A percentile compares a stretch with the other conserved stretches of the same genome.
These are phyloP conservation scores for Cutaneotrichosporon cyanovorans DNA, from an alignment of 1,284 basidiomycete species.

Conservation along the genomic window DNA sequence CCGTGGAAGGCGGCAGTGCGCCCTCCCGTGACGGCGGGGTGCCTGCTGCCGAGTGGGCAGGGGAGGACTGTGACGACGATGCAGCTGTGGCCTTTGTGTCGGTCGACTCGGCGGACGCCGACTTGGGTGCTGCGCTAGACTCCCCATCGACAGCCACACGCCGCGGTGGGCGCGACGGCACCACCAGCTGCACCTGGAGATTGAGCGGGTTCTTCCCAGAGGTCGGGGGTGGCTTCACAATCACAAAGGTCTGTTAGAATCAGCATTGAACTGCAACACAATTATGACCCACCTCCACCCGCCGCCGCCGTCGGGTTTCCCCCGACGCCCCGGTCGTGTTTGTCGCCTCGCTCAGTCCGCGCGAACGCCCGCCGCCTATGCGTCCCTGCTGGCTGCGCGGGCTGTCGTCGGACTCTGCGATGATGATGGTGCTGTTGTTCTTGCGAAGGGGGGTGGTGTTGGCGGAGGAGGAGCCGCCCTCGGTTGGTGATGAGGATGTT, in stretches of 20 bases:
- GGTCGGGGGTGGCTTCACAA: conserved; percentile 50
- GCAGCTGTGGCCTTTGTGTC: conserved; percentile 1
- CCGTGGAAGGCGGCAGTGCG: too few species aligned
- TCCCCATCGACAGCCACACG: too few species aligned
- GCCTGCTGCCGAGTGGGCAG: too few species aligned
- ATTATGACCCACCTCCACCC: conserved; percentile 5
- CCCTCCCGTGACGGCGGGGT: too few species aligned
- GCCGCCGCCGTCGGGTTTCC: conserved; percentile 1
- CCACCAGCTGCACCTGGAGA: conserved; percentile 83
- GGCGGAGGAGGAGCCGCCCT: too few species aligned
- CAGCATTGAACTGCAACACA: not conserved
- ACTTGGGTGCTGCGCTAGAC: conserved; percentile 5
- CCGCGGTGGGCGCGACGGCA: conserved; percentile 12
- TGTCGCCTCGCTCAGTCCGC: not conserved
- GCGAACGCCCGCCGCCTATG: too few species aligned
- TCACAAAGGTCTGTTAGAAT: conserved; percentile 60
- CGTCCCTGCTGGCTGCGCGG: not conserved
- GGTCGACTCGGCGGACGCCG: not conserved
- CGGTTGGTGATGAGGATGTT: too few species aligned
- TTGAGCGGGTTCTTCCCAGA: conserved; percentile 83
- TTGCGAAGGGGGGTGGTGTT: not conserved
- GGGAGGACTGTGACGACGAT: too few species aligned
- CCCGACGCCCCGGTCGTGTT: not conserved
- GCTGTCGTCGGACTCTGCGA: not conserved
- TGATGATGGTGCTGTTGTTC: not conserved